Evolutionary conservation across 225 moss, liverwort and hornwort species (phyloP).

Genomic region (Climacium dendroides): DNA sequence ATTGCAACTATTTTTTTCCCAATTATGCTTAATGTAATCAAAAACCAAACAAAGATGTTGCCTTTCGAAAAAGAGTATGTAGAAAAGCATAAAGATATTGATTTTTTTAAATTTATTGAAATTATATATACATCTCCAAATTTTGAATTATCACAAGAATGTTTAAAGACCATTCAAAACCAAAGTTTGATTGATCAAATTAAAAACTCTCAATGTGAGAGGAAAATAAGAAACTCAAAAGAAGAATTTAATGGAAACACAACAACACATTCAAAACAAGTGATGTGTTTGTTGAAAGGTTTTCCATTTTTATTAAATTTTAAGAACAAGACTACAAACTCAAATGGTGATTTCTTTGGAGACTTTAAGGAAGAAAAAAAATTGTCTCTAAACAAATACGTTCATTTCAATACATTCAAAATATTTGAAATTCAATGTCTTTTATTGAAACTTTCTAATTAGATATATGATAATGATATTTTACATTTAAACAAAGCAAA

Average conservation of each 20-base stretch:
- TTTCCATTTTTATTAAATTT: neutral
- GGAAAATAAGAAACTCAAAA: neutral
- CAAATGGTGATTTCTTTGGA: neutral
- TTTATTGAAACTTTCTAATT: neutral
- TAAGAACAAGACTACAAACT: neutral
- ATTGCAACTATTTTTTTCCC: neutral
- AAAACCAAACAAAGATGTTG: neutral
- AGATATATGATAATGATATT: neutral
- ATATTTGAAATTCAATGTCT: neutral
- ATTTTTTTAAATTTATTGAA: neutral
- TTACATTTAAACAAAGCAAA: neutral
- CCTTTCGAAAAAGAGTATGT: neutral
- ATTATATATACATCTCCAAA: neutral
- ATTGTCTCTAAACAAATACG: neutral
- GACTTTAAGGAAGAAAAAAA: accelerated
- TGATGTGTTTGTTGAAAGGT: neutral
- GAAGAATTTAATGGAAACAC: neutral
- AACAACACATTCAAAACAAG: neutral
- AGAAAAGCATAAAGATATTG: too few relatives aligned
- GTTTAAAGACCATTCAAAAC: neutral
- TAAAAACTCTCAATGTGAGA: neutral
- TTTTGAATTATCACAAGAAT: neutral
- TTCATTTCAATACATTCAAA: neutral
- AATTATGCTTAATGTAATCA: neutral
- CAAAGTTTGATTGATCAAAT: neutral